Base-by-base conservation (phyloP, 352 stramenopile species). In the Pythium dissotocum region DNA sequence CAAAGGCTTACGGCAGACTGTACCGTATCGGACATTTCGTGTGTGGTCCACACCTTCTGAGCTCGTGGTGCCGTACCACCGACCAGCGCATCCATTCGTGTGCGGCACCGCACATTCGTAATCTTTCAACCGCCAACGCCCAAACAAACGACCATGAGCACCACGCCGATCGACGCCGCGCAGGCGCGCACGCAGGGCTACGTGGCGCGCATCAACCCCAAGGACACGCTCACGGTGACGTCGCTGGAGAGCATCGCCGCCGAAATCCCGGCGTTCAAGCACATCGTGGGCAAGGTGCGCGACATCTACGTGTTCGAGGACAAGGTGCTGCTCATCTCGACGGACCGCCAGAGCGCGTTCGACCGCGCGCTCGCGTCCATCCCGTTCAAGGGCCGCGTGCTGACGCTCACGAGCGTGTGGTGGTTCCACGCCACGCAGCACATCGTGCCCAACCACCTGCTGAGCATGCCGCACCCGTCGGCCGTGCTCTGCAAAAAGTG, bases 311-410 rank as follows among this genome's bases (percentile, higher is more conserved):
- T 93, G 62, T 91, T 93, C 51, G 77, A 74, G 8, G 74, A 94
- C 72, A 74, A 85, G 36, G 89, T 99, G 58, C 81, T 99, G 58
- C 88, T 99, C 49, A 88, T 99, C 38, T 98, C 98, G n/a, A 99
- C 97, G 40, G 98, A 99, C 84, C 90, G 98, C 36, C 97, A 99
- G 80, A 99, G 93, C 53, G 98, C 97, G 8, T 99, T 99, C 79
- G 98, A 99, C 87, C 94, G 98, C 28, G 83, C 94, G 52, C 87
- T 99, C 38, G 95, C 97, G 16, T 85, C 85, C 8, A 94, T 99
- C 38, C 97, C 98, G 9, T 99, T 93, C 89, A 99, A 99, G 70
- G 97, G 97, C 56, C 93, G 93, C 56, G 97, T 99, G 55, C 79
- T 99, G 30, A 99, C 98, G 75, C 82, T 98, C 61, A 98, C 94